These are phyloP conservation scores for Hordeum marinum DNA, from an alignment of 176 grass and related monocot genomes.

Conservation along the genomic window DNA sequence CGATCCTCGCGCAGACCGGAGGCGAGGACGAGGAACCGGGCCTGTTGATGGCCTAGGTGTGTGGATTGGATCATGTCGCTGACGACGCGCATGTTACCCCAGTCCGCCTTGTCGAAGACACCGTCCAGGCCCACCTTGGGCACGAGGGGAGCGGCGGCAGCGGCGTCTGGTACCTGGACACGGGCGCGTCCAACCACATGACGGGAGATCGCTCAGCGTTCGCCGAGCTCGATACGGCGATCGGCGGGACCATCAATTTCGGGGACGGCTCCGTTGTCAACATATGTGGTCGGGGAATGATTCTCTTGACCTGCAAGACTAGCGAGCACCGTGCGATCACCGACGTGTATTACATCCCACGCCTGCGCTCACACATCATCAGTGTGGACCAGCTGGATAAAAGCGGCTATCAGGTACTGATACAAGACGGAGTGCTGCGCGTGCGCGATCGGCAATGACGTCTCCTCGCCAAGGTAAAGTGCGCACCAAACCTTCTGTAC, in stretches of 20 bases:
- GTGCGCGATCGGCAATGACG: not conserved
- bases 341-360: not conserved
- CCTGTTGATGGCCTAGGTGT: too few species aligned
- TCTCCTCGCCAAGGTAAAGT: not conserved
- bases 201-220: not conserved
- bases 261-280: not conserved
- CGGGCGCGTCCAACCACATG: not conserved
- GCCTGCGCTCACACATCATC: not conserved
- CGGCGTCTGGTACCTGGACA: too few species aligned
- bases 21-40: too few species aligned
- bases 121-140: not conserved
- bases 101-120: not conserved
- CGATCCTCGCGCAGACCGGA: too few species aligned
- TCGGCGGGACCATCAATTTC: not conserved
- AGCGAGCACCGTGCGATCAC: too few species aligned
- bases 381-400: not conserved
- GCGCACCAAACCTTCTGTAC: too few species aligned
- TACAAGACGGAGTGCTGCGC: not conserved
- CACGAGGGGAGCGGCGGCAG: not conserved
- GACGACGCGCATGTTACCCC: too few species aligned
- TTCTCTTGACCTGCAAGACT: not conserved
- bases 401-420: too few species aligned
- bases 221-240: not conserved
- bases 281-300: not conserved
- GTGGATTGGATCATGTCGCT: too few species aligned